phyloP scores from a whole-genome alignment of 2,329 filamentous ascomycete species.

The Epichloe typhina region DNA sequence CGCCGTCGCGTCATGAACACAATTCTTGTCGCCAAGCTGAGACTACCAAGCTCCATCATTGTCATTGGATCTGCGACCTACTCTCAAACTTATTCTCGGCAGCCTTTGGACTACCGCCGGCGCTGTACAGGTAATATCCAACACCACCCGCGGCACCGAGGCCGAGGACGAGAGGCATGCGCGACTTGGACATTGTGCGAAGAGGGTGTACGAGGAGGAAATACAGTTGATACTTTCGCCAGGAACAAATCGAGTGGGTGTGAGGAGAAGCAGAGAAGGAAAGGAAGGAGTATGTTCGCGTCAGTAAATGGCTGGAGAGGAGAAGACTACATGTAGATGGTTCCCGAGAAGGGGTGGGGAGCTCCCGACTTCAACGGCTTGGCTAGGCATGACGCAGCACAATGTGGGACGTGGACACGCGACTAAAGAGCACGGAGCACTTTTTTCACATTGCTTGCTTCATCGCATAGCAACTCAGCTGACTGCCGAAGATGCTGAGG shows the following conservation, averaged over 20 bases:
- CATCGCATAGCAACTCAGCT: not conserved
- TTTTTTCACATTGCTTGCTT: not conserved
- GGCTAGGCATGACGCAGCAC: not conserved
- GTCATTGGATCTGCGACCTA: slow-evolving; percentile 21
- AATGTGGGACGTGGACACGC: not conserved
- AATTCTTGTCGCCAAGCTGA: not conserved
- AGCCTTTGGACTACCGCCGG: slow-evolving; percentile 66
- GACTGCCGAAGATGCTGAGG: not conserved
- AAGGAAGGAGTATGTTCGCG: not conserved
- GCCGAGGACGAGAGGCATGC: slow-evolving; percentile 39
- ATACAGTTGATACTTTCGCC: not conserved
- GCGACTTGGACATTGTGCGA: slow-evolving; percentile 32
- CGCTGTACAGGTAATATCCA: slow-evolving; percentile 84
- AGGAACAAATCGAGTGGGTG: not conserved
- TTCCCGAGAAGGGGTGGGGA: not conserved
- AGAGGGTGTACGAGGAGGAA: not conserved
- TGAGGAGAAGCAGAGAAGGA: not conserved
- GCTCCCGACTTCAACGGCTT: not conserved
- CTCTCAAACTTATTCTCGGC: slow-evolving; percentile 83
- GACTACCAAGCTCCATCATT: not conserved
- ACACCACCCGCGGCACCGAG: slow-evolving; percentile 51
- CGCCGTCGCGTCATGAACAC: not conserved
- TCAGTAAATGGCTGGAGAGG: not conserved
- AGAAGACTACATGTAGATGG: not conserved
- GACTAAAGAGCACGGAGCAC: no score